A percentile compares a stretch with the other conserved stretches of the same genome.
These are phyloP conservation scores for Wilcoxina mikolae DNA, from an alignment of 495 filamentous ascomycete genomes.

Conservation along the genomic window DNA sequence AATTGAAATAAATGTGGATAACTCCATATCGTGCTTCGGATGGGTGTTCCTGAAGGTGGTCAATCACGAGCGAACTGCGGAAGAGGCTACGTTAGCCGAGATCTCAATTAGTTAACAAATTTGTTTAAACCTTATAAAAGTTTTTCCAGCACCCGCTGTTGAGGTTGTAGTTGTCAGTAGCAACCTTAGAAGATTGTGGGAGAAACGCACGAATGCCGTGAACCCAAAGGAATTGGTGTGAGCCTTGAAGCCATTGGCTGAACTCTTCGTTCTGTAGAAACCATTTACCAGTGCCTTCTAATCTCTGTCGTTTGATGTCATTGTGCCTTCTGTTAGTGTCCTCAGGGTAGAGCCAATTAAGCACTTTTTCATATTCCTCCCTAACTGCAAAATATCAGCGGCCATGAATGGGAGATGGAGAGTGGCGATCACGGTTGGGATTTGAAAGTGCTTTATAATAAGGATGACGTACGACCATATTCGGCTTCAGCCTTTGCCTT, in stretches of 20 bases:
- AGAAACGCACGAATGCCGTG: too few relatives aligned
- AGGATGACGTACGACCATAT: neutral
- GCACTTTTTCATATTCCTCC: neutral
- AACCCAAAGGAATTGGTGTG: too few relatives aligned
- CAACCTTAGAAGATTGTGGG: too few relatives aligned
- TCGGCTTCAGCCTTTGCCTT: neutral
- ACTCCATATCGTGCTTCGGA: constrained; percentile 2
- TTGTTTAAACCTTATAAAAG: too few relatives aligned
- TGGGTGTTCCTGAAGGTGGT: constrained; percentile 1
- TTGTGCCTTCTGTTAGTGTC: constrained; percentile 7
- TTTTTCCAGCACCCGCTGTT: too few relatives aligned
- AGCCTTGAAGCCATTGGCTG: too few relatives aligned
- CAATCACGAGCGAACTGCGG: constrained; percentile 9
- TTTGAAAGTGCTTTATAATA: neutral
- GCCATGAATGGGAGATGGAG: neutral
- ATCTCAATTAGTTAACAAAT: neutral
- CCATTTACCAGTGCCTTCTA: too few relatives aligned
- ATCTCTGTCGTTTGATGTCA: too few relatives aligned
- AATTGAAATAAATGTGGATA: constrained; percentile 18
- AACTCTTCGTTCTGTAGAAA: too few relatives aligned
- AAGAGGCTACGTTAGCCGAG: neutral
- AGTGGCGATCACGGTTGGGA: neutral
- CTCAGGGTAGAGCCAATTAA: constrained; percentile 6
- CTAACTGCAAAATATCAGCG: neutral
- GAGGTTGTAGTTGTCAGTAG: too few relatives aligned